These are phyloP conservation scores for Raddia guianensis DNA, from an alignment of 176 grass and related monocot species.

Conservation along the genomic window DNA sequence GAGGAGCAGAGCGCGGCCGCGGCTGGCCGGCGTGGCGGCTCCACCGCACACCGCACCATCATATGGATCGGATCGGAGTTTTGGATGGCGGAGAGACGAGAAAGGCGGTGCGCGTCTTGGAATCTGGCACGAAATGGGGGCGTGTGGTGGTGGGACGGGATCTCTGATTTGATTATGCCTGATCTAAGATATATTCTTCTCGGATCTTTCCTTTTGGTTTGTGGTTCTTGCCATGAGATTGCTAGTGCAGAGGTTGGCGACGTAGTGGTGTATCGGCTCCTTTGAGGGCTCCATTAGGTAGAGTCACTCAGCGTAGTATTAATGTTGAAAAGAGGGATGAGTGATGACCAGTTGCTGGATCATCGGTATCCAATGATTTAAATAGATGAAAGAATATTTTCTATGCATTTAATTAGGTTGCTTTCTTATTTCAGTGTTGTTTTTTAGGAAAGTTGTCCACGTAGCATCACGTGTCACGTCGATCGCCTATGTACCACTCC, in stretches of 20 bases:
- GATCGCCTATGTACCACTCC: too few species aligned
- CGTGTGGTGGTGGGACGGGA: background rate
- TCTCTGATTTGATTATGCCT: background rate
- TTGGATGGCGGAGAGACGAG: background rate
- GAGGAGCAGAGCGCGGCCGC: constrained; percentile 23
- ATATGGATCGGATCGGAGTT: background rate
- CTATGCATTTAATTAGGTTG: too few species aligned
- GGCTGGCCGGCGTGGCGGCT: background rate
- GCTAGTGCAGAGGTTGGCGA: background rate
- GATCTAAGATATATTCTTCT: constrained; percentile 24
- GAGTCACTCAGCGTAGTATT: too few species aligned
- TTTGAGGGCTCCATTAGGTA: too few species aligned
- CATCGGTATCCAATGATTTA: too few species aligned
- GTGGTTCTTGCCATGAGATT: constrained; percentile 2
- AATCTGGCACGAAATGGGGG: background rate
- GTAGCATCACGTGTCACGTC: too few species aligned
- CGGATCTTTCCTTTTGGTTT: background rate
- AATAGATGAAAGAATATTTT: too few species aligned
- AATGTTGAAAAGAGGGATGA: too few species aligned
- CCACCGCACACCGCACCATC: background rate
- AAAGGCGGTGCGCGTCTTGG: background rate
- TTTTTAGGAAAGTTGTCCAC: too few species aligned
- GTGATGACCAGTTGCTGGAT: too few species aligned
- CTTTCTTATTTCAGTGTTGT: too few species aligned
- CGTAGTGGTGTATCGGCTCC: background rate